Conservation (phyloP, 2,329 filamentous ascomycete genomes). For the Dactylellina leptospora region DNA sequence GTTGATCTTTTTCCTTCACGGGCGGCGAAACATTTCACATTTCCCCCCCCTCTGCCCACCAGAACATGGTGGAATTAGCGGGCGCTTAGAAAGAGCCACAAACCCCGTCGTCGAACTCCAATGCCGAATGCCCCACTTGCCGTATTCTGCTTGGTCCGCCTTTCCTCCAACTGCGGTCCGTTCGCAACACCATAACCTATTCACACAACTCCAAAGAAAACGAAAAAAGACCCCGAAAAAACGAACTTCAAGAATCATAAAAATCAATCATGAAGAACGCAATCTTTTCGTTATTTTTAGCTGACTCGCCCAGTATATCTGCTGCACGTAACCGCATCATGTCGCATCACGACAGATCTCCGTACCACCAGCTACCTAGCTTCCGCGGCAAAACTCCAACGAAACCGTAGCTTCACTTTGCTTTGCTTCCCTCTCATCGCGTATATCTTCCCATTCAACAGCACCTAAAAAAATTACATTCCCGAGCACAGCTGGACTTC, state of each 20-base stretch:
- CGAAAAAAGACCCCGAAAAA: background rate
- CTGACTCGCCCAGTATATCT: background rate
- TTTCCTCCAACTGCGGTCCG: background rate
- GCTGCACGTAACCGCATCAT: background rate
- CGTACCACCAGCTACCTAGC: background rate
- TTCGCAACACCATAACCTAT: background rate
- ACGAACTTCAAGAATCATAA: background rate
- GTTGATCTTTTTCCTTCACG: constrained; percentile 35
- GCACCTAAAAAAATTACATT: no score
- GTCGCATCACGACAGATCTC: background rate
- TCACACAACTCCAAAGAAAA: background rate
- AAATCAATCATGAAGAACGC: background rate
- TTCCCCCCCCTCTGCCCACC: background rate
- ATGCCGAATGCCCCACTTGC: constrained; percentile 53
- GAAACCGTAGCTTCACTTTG: no score
- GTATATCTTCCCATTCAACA: no score
- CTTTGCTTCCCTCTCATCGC: no score
- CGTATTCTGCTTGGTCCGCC: constrained; percentile 23
- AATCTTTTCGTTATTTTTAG: constrained; percentile 12
- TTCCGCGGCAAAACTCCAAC: background rate
- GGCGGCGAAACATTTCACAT: constrained; percentile 42
- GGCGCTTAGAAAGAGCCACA: constrained; percentile 47
- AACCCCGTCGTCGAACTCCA: constrained; percentile 6
- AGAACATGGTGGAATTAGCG: constrained; percentile 40
- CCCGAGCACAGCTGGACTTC: no score